Evolutionary conservation across 495 filamentous ascomycete genomes (phyloP).

Genomic region (Glarea lozoyensis): DNA sequence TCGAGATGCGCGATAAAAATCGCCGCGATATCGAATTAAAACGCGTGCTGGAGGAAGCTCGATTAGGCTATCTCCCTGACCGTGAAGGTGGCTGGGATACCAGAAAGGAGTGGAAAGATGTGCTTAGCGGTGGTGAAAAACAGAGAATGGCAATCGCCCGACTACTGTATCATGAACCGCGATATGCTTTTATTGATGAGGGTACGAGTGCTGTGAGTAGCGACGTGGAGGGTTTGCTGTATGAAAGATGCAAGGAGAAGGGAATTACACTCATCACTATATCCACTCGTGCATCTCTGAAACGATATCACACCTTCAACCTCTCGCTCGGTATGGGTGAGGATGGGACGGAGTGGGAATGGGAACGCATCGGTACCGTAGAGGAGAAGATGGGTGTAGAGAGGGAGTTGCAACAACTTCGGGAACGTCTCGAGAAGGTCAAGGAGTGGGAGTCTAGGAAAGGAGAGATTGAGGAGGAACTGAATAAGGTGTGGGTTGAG

Average conservation of each 20-base stretch:
- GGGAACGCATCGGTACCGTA: conserved; percentile 87
- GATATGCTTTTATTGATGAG: conserved; percentile 91
- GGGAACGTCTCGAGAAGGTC: conserved; percentile 68
- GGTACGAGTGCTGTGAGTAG: conserved; percentile 87
- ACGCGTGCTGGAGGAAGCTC: conserved; percentile 69
- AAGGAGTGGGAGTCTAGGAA: conserved; percentile 74
- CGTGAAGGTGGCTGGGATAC: conserved; percentile 97
- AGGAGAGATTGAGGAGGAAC: conserved; percentile 56
- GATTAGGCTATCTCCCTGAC: conserved; percentile 78
- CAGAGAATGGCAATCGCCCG: conserved; percentile 88
- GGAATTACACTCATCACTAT: conserved; percentile 94
- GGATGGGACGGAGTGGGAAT: conserved; percentile 63
- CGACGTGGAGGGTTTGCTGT: conserved; percentile 91
- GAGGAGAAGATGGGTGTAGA: conserved; percentile 86
- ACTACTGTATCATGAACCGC: conserved; percentile 87
- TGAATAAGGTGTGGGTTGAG: conserved; percentile 47
- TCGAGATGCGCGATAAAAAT: conserved; percentile 82
- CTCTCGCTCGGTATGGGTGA: conserved; percentile 71
- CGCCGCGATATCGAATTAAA: conserved; percentile 67
- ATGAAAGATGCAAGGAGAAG: conserved; percentile 82
- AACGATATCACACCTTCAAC: conserved; percentile 89
- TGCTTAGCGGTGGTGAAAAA: conserved; percentile 95
- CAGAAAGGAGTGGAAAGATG: conserved; percentile 96
- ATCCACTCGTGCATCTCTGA: conserved; percentile 82
- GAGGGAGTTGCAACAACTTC: conserved; percentile 76